phyloP scores from a whole-genome alignment of 345 rosid genomes.

The Eucalyptus pauciflora region DNA sequence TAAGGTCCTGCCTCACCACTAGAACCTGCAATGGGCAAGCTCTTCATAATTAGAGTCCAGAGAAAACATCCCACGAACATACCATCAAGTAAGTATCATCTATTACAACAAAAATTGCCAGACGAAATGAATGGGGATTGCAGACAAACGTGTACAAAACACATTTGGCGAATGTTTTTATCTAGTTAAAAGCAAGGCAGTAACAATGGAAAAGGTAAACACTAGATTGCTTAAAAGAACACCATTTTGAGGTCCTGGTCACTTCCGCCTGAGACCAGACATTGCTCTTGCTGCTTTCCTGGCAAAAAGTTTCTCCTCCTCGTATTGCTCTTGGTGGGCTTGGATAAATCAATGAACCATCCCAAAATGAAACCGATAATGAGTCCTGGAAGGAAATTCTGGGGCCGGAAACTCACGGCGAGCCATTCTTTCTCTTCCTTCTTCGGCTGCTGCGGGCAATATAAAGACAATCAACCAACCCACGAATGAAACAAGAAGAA shows the following conservation, averaged over 20 bases:
- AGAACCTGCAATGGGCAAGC: constrained; percentile 46
- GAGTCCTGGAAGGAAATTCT: constrained; percentile 75
- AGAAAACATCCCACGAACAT: not conserved
- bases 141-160: not conserved
- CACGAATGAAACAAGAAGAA: not conserved
- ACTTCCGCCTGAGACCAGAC: constrained; percentile 15
- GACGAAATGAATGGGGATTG: not conserved
- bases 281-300: constrained; percentile 33
- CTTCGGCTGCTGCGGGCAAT: constrained; percentile 28
- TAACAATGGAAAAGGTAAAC: not conserved
- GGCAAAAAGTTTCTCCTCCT: constrained; percentile 50
- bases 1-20: constrained; percentile 87
- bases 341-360: constrained; percentile 56
- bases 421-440: constrained; percentile 30
- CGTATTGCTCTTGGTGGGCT: constrained; percentile 20
- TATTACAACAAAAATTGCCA: not conserved
- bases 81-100: not conserved
- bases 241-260: constrained; percentile 84
- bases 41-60: not conserved
- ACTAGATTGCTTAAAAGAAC: not conserved
- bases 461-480: not conserved
- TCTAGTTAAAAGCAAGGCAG: not conserved
- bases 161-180: not conserved
- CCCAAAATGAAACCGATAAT: constrained; percentile 83
- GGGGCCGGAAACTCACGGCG: constrained; percentile 54